Percentiles rank a stretch among this genome's conserved stretches.
Evolutionary conservation across 306 rosid genomes (phyloP).

Genomic region (Medicago truncatula): DNA sequence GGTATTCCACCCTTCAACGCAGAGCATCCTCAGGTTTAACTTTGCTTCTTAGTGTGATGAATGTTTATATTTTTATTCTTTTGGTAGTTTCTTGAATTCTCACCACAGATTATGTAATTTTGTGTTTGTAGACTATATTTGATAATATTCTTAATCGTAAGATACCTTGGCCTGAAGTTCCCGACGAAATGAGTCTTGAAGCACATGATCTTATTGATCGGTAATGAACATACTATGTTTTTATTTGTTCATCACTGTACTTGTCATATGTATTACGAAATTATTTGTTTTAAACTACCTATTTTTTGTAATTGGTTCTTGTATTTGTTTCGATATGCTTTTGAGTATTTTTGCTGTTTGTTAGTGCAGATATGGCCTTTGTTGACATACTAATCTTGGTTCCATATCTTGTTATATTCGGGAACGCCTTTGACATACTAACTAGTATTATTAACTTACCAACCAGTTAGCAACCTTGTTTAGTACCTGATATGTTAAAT

Average conservation of each 20-base stretch:
- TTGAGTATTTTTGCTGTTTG: constrained; percentile 23
- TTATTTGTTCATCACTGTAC: constrained; percentile 30
- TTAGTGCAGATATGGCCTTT: constrained; percentile 17
- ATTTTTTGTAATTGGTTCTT: constrained; percentile 3
- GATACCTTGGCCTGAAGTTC: constrained; percentile 92
- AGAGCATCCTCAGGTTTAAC: constrained; percentile 93
- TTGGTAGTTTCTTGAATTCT: constrained; percentile 35
- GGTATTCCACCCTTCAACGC: constrained; percentile 99
- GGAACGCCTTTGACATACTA: constrained; percentile 12
- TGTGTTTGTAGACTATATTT: constrained; percentile 76
- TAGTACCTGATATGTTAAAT: constrained; percentile 42
- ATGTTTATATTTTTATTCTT: constrained; percentile 23
- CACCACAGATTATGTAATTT: constrained; percentile 23
- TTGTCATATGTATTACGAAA: constrained; percentile 23
- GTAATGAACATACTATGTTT: constrained; percentile 55
- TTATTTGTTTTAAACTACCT: constrained; percentile 28
- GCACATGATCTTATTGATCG: constrained; percentile 89
- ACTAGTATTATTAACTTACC: not conserved
- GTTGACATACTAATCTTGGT: constrained; percentile 9
- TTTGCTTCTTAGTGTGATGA: constrained; percentile 27
- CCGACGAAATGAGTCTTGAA: constrained; percentile 89
- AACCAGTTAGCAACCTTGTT: constrained; percentile 3
- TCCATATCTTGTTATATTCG: constrained; percentile 1
- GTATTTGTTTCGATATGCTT: not conserved
- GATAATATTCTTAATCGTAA: constrained; percentile 95